Evolutionary conservation across 306 rosid species (phyloP), one percentile per base, ranked within the genome.

Genomic region (Medicago arabica): DNA sequence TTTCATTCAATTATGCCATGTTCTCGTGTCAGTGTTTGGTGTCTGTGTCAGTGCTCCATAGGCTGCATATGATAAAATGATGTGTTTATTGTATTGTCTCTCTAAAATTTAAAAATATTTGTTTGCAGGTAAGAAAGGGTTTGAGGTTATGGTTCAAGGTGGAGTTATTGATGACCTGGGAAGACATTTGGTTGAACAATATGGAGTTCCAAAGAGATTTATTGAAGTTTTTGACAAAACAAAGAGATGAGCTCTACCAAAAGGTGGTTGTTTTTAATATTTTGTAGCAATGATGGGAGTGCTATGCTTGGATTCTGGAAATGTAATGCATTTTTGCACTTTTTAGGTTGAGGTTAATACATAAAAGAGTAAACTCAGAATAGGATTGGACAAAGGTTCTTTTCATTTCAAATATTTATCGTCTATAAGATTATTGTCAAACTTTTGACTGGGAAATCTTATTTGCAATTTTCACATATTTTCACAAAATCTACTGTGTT

Each of bases 181-280:
- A 53, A 92, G 86, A 75, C 96, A 89, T 85, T 80, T 95, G 86
- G 73, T 90, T 49, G 97, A 95, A 78, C 96, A 92, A 34, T 95
- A 87, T 81, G 96, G 96, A 77, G 90, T 95, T 77, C 96, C 96
- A 38, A 95, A 95, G 87, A 92, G 88, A 85, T 87, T 74, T 78
- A 95, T 95, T 41, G 97, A 92, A 82, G 98, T 95, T 81, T 90
- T 87, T 77, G 96, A 95, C 55, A 95, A 90, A 85, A 95, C 96
- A 28, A 90, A 71, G 86, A 90, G 58, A 90, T 87, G 77, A 90
- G 63, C 65, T 62, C 60, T 62, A 13, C 9, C 38, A 31, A 55
- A 57, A 63, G 11, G 31, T 49, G 75, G 38, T 53, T 43, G 39
- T 54, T 77, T 64, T 44, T 34, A 34, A 16, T 63, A 34, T 14